These are phyloP conservation scores for Macrolepiota dolichaula DNA, from an alignment of 768 basidiomycete genomes.

Conservation along the genomic window DNA sequence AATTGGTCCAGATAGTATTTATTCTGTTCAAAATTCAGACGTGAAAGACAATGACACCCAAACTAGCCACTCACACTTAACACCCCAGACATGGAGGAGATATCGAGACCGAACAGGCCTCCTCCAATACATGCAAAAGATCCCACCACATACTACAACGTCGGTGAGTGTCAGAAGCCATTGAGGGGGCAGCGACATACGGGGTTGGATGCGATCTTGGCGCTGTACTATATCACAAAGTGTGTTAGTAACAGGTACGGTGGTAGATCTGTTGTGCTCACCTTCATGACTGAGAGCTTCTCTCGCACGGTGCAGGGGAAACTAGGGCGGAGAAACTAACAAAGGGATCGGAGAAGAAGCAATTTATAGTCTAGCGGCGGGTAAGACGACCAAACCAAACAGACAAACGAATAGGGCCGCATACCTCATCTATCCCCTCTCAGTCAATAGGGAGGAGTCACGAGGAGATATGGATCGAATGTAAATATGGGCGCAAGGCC, in stretches of 20 bases:
- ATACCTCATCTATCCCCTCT: constrained; percentile 9
- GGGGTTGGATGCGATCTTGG: constrained; percentile 28
- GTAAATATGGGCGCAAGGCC: neutral
- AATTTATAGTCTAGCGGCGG: constrained; percentile 6
- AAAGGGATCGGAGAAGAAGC: neutral
- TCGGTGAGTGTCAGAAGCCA: neutral
- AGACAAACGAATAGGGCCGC: neutral
- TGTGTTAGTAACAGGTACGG: neutral
- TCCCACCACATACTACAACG: constrained; percentile 64
- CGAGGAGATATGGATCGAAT: constrained; percentile 2
- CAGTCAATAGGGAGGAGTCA: neutral
- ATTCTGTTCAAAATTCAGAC: constrained; percentile 25
- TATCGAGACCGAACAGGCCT: constrained; percentile 77
- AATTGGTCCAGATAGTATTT: constrained; percentile 34
- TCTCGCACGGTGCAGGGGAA: neutral
- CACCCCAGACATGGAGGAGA: constrained; percentile 80
- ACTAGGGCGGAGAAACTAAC: constrained; percentile 3
- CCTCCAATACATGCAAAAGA: constrained; percentile 82
- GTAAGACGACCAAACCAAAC: neutral
- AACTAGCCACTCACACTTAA: constrained; percentile 34
- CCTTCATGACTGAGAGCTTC: constrained; percentile 12
- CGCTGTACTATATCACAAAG: constrained; percentile 25
- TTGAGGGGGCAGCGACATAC: constrained; percentile 11
- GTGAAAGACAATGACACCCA: neutral
- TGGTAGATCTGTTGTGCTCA: neutral